These are phyloP conservation scores for Sphaerostilbella broomeana DNA, from an alignment of 2,329 filamentous ascomycete genomes.

Conservation along the genomic window DNA sequence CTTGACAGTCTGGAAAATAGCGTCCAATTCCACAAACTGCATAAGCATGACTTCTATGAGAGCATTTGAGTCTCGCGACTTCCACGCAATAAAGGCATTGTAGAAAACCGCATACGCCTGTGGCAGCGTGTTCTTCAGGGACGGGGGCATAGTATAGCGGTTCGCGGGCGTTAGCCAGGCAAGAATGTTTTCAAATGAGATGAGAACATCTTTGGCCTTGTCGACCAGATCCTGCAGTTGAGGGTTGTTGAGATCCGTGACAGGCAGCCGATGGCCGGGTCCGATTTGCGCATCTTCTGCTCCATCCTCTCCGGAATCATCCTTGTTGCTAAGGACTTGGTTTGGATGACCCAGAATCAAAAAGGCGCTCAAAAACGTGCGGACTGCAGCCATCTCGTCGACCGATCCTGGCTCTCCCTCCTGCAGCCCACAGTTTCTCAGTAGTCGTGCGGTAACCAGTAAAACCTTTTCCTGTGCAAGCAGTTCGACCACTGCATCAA, in stretches of 20 bases:
- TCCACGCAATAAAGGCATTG: constrained; percentile 77
- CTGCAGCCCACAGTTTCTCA: constrained; percentile 62
- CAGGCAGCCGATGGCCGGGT: constrained; percentile 29
- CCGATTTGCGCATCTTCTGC: constrained; percentile 34
- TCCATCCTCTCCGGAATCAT: constrained; percentile 51
- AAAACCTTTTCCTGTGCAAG: constrained; percentile 63
- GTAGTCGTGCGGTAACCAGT: constrained; percentile 56
- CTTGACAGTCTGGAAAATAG: constrained; percentile 77
- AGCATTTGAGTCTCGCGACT: constrained; percentile 70
- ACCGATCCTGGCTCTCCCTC: constrained; percentile 58
- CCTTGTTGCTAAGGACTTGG: constrained; percentile 69
- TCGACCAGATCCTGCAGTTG: constrained; percentile 65
- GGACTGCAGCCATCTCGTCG: constrained; percentile 61
- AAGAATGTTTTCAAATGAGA: constrained; percentile 69
- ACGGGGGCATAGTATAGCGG: constrained; percentile 58
- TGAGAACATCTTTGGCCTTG: constrained; percentile 70
- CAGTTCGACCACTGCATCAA: constrained; percentile 66
- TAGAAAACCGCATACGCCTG: constrained; percentile 68
- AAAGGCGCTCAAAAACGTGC: constrained; percentile 74
- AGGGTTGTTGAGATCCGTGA: constrained; percentile 50
- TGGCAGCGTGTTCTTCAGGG: constrained; percentile 55
- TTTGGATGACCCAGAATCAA: constrained; percentile 73
- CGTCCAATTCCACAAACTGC: constrained; percentile 77
- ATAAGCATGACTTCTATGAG: constrained; percentile 80
- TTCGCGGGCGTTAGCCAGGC: constrained; percentile 60